Base-by-base conservation (phyloP, 2,329 filamentous ascomycete species). In the Oidium heveae region DNA sequence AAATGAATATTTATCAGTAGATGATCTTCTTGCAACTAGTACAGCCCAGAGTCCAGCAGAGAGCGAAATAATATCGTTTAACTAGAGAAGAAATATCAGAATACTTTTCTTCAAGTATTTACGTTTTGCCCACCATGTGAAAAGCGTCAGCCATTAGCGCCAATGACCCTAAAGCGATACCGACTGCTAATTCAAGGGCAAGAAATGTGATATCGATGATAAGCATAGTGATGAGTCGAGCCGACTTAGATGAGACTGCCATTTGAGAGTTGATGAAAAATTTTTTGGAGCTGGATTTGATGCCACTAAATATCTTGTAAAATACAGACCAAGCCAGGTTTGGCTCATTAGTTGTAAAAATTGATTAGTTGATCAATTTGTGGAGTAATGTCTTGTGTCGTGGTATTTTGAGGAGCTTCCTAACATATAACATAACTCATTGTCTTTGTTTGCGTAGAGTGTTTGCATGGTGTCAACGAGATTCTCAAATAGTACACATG, bases 1-100 rank as follows among this genome's bases (percentile, higher is more conserved):
- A 67, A 95, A 98, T 16, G 91, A 95, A 66, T 91, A 98, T 67
- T 83, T 85, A 63, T 94, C 88, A 9, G 87, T 93, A 0, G 82
- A 84, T 60, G 81, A 84, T 63, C 84, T 80, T 66, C 84, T 84
- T 28, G 88, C 86, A 53, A 93, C 84, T 58, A 82, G 85, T 55
- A 98, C 91, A 54, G 91, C 91, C 89, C 91, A 98, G 43, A 96
- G 69, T 59, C 91, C 91, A 58, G 98, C 89, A 55, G 82, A 76
- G 15, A 98, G 72, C 1, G 91, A 96, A 57, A 98, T 82, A 62
- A 98, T 91, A 76, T 98, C 91, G 72, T 98, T 98, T 57, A 98
- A 74, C 84, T 87, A 60, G n/a, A 33, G 39, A 32, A 37, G 18
- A 28, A 57, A 6, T 32, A 32, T 32, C 28, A n/a, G 20, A 47